Conservation (phyloP, 2,329 filamentous ascomycete species). For the Xylaria sp. region DNA sequence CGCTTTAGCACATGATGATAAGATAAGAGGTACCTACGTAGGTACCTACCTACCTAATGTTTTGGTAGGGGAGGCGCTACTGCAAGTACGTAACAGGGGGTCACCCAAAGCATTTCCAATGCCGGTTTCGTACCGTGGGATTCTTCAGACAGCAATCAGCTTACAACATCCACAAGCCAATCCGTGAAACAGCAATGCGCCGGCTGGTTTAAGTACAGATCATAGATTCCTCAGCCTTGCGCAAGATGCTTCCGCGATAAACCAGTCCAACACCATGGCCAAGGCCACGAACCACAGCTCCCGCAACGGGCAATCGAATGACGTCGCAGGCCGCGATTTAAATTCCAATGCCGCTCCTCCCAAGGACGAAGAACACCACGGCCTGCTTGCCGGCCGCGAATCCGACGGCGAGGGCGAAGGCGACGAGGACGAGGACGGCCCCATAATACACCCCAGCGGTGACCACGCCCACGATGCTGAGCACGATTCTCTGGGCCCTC, state of each 20-base stretch:
- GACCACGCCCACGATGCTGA: neutral
- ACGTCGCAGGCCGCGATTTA: conserved; percentile 18
- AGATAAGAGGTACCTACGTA: conserved; percentile 32
- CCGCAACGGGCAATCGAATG: conserved; percentile 35
- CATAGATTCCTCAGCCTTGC: conserved; percentile 18
- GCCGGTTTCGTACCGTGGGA: conserved; percentile 11
- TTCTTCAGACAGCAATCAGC: conserved; percentile 8
- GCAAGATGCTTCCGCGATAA: conserved; percentile 49
- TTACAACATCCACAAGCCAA: conserved; percentile 7
- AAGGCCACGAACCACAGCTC: conserved; percentile 47
- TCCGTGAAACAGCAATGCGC: conserved; percentile 12
- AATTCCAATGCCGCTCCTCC: conserved; percentile 33
- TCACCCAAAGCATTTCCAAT: neutral
- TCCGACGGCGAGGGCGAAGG: conserved; percentile 33
- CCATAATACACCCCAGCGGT: conserved; percentile 37
- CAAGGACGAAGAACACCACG: conserved; percentile 46
- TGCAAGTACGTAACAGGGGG: no score
- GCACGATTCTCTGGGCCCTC: conserved; percentile 17
- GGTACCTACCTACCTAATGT: neutral
- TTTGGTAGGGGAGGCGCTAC: no score
- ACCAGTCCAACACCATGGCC: conserved; percentile 50
- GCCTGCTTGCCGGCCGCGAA: conserved; percentile 44
- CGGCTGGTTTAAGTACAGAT: conserved; percentile 1
- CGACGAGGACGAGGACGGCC: conserved; percentile 27
- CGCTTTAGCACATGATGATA: conserved; percentile 23